phyloP scores from a whole-genome alignment of 257 asterid species.

The Avicennia marina region DNA sequence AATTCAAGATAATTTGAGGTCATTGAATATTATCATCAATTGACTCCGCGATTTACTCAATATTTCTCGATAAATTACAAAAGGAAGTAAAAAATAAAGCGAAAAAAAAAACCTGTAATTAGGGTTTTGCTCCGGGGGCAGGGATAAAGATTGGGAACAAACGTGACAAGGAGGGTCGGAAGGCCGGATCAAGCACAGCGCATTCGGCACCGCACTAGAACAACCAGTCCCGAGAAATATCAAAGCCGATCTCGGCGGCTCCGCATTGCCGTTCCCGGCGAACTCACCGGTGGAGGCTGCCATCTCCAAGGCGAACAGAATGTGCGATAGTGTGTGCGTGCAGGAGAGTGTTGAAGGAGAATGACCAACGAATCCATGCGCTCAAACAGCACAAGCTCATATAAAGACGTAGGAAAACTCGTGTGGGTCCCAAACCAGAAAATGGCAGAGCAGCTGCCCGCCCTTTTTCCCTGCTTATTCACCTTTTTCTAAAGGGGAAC shows the following conservation, averaged over 20 bases:
- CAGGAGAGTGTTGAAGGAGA: background rate
- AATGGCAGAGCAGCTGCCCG: background rate
- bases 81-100: background rate
- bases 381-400: background rate
- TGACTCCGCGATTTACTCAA: slow-evolving; percentile 6
- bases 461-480: background rate
- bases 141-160: slow-evolving; percentile 59
- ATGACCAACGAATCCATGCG: background rate
- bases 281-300: slow-evolving; percentile 27
- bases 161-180: slow-evolving; percentile 86
- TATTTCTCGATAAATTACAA: slow-evolving; percentile 1
- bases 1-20: background rate
- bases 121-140: slow-evolving; percentile 79
- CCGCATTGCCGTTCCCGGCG: slow-evolving; percentile 45
- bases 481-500: too few species aligned
- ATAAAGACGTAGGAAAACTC: background rate
- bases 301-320: slow-evolving; percentile 21
- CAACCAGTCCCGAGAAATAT: slow-evolving; percentile 95
- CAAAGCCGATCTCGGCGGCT: slow-evolving; percentile 52
- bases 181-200: slow-evolving; percentile 75
- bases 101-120: slow-evolving; percentile 60
- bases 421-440: background rate
- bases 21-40: background rate
- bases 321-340: background rate
- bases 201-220: slow-evolving; percentile 89